Conservation (phyloP, 2,329 filamentous ascomycete genomes). For the Sarocladium brachiariae region DNA sequence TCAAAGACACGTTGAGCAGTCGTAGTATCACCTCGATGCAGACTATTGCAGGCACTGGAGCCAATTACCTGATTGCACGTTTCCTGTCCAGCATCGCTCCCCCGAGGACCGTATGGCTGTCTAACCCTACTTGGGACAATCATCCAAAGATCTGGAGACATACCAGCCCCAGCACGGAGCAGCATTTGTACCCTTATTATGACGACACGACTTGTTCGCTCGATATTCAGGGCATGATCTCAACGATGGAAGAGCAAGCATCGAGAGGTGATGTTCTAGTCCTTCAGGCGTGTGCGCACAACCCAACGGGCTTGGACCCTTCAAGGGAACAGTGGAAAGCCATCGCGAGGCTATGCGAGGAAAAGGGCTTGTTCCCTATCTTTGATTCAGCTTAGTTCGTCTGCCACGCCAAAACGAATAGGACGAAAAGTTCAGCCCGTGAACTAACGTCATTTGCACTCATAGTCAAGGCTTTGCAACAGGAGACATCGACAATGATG, state of each 20-base stretch:
- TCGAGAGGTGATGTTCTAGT: constrained; percentile 20
- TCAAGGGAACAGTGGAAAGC: constrained; percentile 16
- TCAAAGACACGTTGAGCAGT: not conserved
- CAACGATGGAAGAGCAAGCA: constrained; percentile 20
- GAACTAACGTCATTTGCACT: not conserved
- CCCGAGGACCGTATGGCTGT: constrained; percentile 27
- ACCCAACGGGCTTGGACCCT: constrained; percentile 35
- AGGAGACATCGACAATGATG: constrained; percentile 24
- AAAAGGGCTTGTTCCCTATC: constrained; percentile 22
- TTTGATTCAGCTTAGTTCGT: constrained; percentile 25
- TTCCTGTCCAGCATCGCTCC: constrained; percentile 20
- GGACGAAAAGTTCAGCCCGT: not conserved
- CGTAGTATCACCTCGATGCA: constrained; percentile 28
- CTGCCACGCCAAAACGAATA: too few species aligned
- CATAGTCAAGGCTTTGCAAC: constrained; percentile 26
- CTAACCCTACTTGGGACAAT: constrained; percentile 35
- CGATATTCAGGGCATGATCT: constrained; percentile 25
- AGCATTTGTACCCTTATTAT: constrained; percentile 26
- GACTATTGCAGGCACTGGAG: constrained; percentile 34
- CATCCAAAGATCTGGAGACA: constrained; percentile 29
- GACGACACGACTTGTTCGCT: constrained; percentile 19
- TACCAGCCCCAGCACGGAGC: constrained; percentile 24
- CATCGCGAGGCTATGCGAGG: constrained; percentile 21
- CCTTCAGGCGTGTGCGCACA: constrained; percentile 36
- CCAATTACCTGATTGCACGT: constrained; percentile 28